These are phyloP conservation scores for Aspergillus mulundensis DNA, from an alignment of 495 filamentous ascomycete species.

Conservation along the genomic window DNA sequence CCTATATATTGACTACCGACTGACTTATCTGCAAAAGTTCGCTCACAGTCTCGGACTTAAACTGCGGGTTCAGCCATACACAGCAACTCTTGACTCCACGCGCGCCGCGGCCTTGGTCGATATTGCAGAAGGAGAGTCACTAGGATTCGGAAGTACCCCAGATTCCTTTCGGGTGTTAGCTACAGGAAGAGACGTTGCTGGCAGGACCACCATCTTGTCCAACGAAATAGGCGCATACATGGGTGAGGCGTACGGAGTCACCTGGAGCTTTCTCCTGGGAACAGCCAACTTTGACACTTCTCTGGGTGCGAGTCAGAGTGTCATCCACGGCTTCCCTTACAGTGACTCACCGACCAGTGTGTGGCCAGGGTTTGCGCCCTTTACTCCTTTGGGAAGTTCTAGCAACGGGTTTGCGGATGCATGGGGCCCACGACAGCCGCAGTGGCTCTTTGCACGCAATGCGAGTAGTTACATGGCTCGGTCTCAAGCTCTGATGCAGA, in stretches of 20 bases:
- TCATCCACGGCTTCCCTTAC: slow-evolving; percentile 3
- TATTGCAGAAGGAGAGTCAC: slow-evolving; percentile 2
- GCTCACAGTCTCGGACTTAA: neutral
- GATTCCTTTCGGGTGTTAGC: neutral
- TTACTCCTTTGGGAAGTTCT: neutral
- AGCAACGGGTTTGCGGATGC: slow-evolving; percentile 2
- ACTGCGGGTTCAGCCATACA: slow-evolving; percentile 2
- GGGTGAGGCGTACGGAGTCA: slow-evolving; percentile 1
- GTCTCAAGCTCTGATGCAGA: neutral
- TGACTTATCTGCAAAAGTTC: neutral
- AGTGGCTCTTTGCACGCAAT: neutral
- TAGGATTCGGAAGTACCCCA: neutral
- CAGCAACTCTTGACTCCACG: neutral
- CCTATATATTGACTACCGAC: slow-evolving; percentile 3
- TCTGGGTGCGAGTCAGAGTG: neutral
- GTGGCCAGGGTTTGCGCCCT: slow-evolving; percentile 1
- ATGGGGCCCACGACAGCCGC: slow-evolving; percentile 3
- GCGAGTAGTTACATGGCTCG: neutral
- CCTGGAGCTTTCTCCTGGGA: slow-evolving; percentile 4
- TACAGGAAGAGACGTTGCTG: neutral
- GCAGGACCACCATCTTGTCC: slow-evolving; percentile 1
- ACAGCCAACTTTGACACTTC: neutral
- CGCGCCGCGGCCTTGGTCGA: neutral
- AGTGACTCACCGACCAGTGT: neutral
- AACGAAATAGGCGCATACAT: slow-evolving; percentile 4